Evolutionary conservation across 345 rosid genomes (phyloP), one percentile per base, ranked within the genome.

Genomic region (Kandelia obovata): DNA sequence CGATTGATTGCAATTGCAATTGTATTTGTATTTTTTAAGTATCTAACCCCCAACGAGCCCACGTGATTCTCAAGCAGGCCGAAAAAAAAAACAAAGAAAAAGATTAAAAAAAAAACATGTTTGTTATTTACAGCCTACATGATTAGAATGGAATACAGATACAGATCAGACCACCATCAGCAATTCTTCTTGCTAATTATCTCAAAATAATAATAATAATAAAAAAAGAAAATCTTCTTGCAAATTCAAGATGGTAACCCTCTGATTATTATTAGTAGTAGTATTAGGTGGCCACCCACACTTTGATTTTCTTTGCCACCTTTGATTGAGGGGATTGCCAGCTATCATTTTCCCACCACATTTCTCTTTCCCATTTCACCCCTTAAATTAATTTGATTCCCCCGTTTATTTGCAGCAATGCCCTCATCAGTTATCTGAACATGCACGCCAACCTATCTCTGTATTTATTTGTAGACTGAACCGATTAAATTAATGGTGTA

Each of bases 251-350:
- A 16, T 55, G 25, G 15, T 17, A 23, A 10, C 6, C 11, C 16
- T 11, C 23, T 55, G 16, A 23, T 21, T 15, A 10, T 10, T 13
- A 55, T 10, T 23, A 55, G 11, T 3, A 55, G 11, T 3, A 55
- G 59, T 9, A 35, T 23, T 0, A 6, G 20, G 47, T 49, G 43
- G 17, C 71, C 35, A 20, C 77, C 71, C 58, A 61, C 67, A 52
- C 68, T 15, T 27, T 61, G 30, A 53, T 61, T 34, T 68, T 35
- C 49, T 43, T 43, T 71, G 69, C 79, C 71, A 74, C 79, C 74
- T 65, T 27, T 55, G 49, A 62, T 51, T 65, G 66, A 71, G 56
- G 16, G 64, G 71, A 58, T 65, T 58, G 83, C 82, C 83, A 84
- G 80, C 73, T 81, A 82, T 77, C 85, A 35, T 30, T 61, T 68